Conservation (phyloP, 2,329 filamentous ascomycete species). For the Cordyceps fumosorosea region DNA sequence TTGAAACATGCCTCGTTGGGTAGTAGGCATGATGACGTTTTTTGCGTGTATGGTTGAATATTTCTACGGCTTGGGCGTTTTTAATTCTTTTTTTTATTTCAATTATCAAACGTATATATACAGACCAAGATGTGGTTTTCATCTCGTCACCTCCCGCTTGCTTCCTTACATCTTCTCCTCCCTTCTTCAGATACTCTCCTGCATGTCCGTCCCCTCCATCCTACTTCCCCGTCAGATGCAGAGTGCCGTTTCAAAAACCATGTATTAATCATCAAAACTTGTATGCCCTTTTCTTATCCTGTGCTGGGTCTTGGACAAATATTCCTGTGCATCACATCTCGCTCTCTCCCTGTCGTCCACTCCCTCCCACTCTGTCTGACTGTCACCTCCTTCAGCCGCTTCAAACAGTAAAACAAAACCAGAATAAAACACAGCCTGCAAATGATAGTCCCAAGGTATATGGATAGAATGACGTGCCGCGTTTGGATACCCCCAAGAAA, state of each 20-base stretch:
- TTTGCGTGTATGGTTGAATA: not conserved
- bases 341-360: not conserved
- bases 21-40: not conserved
- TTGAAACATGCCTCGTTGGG: not conserved
- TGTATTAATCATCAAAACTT: not conserved
- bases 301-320: not conserved
- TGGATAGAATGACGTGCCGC: not conserved
- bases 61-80: not conserved
- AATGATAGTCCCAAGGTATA: constrained; percentile 11
- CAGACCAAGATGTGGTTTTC: not conserved
- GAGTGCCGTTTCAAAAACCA: not conserved
- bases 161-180: not conserved
- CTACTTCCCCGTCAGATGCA: not conserved
- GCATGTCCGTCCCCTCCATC: not conserved
- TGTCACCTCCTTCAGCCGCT: not conserved
- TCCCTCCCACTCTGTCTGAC: not conserved
- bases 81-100: not conserved
- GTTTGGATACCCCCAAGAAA: constrained; percentile 8
- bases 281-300: not conserved
- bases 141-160: not conserved
- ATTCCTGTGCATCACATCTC: not conserved
- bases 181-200: not conserved
- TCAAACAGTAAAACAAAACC: not conserved
- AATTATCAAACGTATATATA: not conserved
- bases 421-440: not conserved